phyloP scores from a whole-genome alignment of 2,329 filamentous ascomycete species.

The Helotiales sp. region DNA sequence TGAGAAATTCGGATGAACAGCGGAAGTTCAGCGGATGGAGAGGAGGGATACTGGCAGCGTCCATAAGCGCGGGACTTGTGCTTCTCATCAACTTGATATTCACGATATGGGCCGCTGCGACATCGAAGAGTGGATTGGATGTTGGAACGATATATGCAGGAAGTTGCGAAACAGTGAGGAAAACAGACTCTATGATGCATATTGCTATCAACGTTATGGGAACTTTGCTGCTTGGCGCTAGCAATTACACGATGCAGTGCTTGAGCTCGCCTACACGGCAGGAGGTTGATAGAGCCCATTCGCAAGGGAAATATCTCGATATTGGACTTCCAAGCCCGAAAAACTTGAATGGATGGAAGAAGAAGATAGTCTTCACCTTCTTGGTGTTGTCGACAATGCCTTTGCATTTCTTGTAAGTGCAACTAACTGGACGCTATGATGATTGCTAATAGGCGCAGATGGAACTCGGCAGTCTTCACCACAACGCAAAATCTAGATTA shows the following conservation, averaged over 20 bases:
- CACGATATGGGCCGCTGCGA: constrained; percentile 19
- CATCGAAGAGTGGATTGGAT: constrained; percentile 6
- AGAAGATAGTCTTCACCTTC: constrained; percentile 18
- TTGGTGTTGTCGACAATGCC: constrained; percentile 24
- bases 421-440: too few relatives aligned
- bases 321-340: constrained; percentile 45
- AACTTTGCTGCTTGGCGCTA: constrained; percentile 45
- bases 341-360: constrained; percentile 35
- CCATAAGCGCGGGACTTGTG: constrained; percentile 8
- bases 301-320: constrained; percentile 41
- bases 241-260: constrained; percentile 49
- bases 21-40: constrained; percentile 18
- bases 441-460: constrained; percentile 5
- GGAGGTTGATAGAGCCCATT: constrained; percentile 50
- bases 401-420: constrained; percentile 30
- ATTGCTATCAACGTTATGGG: constrained; percentile 48
- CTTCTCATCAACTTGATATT: constrained; percentile 22
- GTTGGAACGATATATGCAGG: constrained; percentile 21
- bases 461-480: constrained; percentile 27
- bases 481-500: constrained; percentile 24
- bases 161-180: constrained; percentile 16
- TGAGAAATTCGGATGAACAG: not conserved
- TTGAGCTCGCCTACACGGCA: constrained; percentile 48
- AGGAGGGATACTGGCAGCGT: constrained; percentile 16
- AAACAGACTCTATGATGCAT: constrained; percentile 37